Conservation (phyloP, 169 alveolate genomes). For the Plasmodium gaboni region DNA sequence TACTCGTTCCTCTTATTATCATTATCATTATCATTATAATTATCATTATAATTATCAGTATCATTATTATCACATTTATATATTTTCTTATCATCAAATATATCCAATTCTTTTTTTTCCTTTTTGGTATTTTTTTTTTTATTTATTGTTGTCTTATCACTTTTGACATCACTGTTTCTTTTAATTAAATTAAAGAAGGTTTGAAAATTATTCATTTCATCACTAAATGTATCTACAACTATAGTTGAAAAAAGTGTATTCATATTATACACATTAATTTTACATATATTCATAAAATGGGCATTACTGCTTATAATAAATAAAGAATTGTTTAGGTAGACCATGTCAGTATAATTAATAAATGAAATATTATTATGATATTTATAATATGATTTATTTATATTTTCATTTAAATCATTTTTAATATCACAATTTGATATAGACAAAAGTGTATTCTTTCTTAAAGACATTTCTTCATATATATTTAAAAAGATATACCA, state of each 20-base stretch:
- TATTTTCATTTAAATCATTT: not conserved
- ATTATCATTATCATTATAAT: too few species aligned
- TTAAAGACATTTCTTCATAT: constrained; percentile 70
- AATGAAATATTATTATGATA: constrained; percentile 65
- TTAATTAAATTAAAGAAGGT: constrained; percentile 4
- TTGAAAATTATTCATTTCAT: constrained; percentile 10
- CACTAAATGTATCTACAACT: constrained; percentile 14
- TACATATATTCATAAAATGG: constrained; percentile 71
- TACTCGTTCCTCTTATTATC: too few species aligned
- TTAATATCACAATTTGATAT: not conserved
- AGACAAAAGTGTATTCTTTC: not conserved
- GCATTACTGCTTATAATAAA: constrained; percentile 72
- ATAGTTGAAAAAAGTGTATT: constrained; percentile 48
- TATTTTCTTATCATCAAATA: not conserved
- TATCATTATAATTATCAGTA: too few species aligned
- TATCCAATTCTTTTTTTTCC: not conserved
- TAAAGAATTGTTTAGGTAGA: constrained; percentile 39
- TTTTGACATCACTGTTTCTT: not conserved
- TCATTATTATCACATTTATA: too few species aligned
- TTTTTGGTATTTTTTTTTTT: not conserved
- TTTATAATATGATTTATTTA: not conserved
- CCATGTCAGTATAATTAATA: constrained; percentile 71
- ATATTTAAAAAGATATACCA: constrained; percentile 73
- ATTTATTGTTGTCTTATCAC: not conserved
- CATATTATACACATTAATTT: constrained; percentile 58